Conservation (phyloP, 805 yeast species). For the Barnettozyma sucrosica region DNA sequence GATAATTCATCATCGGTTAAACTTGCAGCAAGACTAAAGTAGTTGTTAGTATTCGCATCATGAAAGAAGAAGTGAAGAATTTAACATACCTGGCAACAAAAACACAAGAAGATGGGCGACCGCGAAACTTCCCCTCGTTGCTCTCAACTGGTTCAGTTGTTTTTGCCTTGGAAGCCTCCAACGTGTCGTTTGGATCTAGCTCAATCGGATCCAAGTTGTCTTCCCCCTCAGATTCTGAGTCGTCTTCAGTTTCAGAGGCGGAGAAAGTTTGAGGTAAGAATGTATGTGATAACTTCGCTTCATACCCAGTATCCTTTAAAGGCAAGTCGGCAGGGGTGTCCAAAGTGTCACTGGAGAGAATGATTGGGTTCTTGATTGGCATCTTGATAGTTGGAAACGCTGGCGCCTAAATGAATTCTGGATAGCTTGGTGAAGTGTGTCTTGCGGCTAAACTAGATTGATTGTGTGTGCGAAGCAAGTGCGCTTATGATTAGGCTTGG, state of each 20-base stretch:
- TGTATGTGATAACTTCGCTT: constrained; percentile 12
- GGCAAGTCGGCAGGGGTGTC: not conserved
- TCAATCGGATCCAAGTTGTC: constrained; percentile 16
- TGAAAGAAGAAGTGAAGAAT: not conserved
- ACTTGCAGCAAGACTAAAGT: constrained; percentile 51
- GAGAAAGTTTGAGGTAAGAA: constrained; percentile 20
- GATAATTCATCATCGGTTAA: constrained; percentile 67
- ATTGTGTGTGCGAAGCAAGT: not conserved
- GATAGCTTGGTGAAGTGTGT: constrained; percentile 1
- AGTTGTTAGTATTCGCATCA: not conserved
- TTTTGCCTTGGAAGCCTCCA: constrained; percentile 13
- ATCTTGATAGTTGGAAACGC: constrained; percentile 1
- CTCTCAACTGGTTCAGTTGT: not conserved
- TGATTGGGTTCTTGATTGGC: constrained; percentile 9
- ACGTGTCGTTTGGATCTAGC: constrained; percentile 14
- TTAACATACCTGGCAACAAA: constrained; percentile 61
- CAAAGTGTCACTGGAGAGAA: constrained; percentile 5
- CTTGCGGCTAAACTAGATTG: not conserved
- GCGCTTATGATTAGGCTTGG: not conserved
- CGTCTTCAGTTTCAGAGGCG: constrained; percentile 20
- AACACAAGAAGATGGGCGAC: constrained; percentile 80
- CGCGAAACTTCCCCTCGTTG: constrained; percentile 29
- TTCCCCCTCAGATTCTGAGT: constrained; percentile 19
- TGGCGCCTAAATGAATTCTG: constrained; percentile 7
- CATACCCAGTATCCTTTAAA: constrained; percentile 3